These are phyloP conservation scores for Cryptococcus wingfieldii DNA, from an alignment of 1,284 basidiomycete genomes.

Conservation along the genomic window DNA sequence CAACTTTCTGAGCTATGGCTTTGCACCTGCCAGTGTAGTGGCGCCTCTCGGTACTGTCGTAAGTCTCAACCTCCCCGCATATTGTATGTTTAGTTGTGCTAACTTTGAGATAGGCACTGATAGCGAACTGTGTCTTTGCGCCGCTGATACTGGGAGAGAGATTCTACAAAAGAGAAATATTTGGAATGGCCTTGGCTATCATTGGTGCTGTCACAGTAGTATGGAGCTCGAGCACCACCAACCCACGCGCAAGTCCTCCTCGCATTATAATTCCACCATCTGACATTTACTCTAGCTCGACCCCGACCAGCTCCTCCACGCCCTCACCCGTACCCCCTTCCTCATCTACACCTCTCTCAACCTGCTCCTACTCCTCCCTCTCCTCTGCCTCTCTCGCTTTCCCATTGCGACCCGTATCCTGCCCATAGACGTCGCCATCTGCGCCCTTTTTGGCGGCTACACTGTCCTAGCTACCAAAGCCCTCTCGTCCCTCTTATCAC, in stretches of 20 bases:
- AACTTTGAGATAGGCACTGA: slow-evolving; percentile 55
- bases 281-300: slow-evolving; percentile 48
- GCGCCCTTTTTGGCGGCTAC: slow-evolving; percentile 68
- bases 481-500: slow-evolving; percentile 74
- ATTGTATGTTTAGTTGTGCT: background rate
- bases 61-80: slow-evolving; percentile 39
- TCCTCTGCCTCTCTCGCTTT: slow-evolving; percentile 60
- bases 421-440: slow-evolving; percentile 72
- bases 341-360: slow-evolving; percentile 68
- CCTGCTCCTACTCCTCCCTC: slow-evolving; percentile 55
- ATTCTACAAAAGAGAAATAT: slow-evolving; percentile 64
- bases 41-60: slow-evolving; percentile 86
- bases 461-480: slow-evolving; percentile 94
- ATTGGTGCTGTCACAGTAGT: slow-evolving; percentile 90
- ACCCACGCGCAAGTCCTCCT: slow-evolving; percentile 54
- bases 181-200: slow-evolving; percentile 78
- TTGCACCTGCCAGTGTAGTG: slow-evolving; percentile 88
- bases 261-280: background rate
- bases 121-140: slow-evolving; percentile 92
- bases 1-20: slow-evolving; percentile 85
- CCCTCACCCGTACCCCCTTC: slow-evolving; percentile 68
- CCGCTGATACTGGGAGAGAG: slow-evolving; percentile 65
- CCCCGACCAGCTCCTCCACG: slow-evolving; percentile 63
- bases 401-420: slow-evolving; percentile 66
- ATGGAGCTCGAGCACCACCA: slow-evolving; percentile 68